A percentile compares a stretch with the other conserved stretches of the same genome.
These are phyloP conservation scores for Entomortierella lignicola DNA, from an alignment of 192 early-diverging fungal genomes.

Conservation along the genomic window DNA sequence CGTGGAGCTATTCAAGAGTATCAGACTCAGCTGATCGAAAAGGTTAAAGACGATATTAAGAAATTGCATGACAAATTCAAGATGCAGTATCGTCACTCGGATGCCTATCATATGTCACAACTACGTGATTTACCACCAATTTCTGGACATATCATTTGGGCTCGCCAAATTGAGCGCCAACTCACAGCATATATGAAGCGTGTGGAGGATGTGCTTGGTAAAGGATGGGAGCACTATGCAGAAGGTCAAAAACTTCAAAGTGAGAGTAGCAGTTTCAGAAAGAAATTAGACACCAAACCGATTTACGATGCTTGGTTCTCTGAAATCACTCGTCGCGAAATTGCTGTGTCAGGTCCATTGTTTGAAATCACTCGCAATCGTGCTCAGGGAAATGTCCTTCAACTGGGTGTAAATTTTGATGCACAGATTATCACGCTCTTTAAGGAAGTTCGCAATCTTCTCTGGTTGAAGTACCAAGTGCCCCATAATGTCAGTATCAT, in stretches of 20 bases:
- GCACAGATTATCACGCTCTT: constrained; percentile 94
- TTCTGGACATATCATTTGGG: constrained; percentile 96
- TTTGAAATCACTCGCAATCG: constrained; percentile 90
- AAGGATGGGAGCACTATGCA: constrained; percentile 96
- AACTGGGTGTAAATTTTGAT: constrained; percentile 95
- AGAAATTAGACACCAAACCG: constrained; percentile 92
- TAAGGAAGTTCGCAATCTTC: constrained; percentile 97
- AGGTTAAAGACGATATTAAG: constrained; percentile 97
- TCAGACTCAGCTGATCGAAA: constrained; percentile 97
- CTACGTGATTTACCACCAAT: constrained; percentile 94
- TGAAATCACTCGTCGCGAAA: constrained; percentile 84
- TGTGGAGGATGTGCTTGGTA: constrained; percentile 97
- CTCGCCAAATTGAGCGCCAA: constrained; percentile 97
- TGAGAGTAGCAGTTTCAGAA: constrained; percentile 90
- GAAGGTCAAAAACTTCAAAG: constrained; percentile 94
- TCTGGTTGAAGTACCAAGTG: constrained; percentile 96
- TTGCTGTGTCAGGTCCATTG: constrained; percentile 87
- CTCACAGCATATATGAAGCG: constrained; percentile 95
- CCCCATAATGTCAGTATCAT: constrained; percentile 90
- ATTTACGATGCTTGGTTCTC: constrained; percentile 94
- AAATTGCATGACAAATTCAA: constrained; percentile 97
- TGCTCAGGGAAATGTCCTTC: constrained; percentile 74
- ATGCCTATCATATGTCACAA: constrained; percentile 90
- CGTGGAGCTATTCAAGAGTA: constrained; percentile 99
- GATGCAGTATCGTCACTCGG: constrained; percentile 87